Evolutionary conservation across 805 yeast species (phyloP).

Genomic region (Yueomyces sp.): DNA sequence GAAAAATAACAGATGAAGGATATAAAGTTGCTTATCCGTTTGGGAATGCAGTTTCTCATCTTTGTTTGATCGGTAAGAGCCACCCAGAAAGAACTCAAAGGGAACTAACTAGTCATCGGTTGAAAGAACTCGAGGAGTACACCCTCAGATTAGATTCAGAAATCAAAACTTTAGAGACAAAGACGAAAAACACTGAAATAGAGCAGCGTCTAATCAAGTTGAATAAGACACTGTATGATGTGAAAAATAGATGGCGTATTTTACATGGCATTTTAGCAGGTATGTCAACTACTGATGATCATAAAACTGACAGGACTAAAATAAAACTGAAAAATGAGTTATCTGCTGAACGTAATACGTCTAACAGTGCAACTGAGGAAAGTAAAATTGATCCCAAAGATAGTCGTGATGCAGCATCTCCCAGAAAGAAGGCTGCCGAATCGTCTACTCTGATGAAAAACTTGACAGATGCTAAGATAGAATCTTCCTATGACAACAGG

Average conservation of each 20-base stretch:
- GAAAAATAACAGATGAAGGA: conserved; percentile 35
- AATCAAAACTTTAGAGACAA: background rate
- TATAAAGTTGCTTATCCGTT: conserved; percentile 39
- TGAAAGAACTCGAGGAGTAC: conserved; percentile 11
- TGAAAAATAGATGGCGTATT: conserved; percentile 22
- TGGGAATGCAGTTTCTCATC: conserved; percentile 42
- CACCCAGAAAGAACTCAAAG: conserved; percentile 46
- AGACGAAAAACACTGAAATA: conserved; percentile 2
- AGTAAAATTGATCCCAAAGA: conserved; percentile 5
- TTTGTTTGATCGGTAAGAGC: conserved; percentile 36
- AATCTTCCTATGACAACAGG: conserved; percentile 37
- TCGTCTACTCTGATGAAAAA: conserved; percentile 22
- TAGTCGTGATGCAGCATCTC: background rate
- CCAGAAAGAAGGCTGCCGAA: conserved; percentile 15
- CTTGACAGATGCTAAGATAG: conserved; percentile 14
- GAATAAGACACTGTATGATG: conserved; percentile 15
- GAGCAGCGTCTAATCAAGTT: conserved; percentile 8
- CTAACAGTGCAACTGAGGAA: background rate
- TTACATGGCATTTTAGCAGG: conserved; percentile 22
- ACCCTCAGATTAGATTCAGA: background rate
- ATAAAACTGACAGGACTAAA: too few species aligned
- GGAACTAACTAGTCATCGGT: conserved; percentile 30
- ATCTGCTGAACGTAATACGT: conserved; percentile 7
- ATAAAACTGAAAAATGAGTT: conserved; percentile 2
- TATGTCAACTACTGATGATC: conserved; percentile 1